These are phyloP conservation scores for Allium sativum DNA, from an alignment of 106 monocot species.

Conservation along the genomic window DNA sequence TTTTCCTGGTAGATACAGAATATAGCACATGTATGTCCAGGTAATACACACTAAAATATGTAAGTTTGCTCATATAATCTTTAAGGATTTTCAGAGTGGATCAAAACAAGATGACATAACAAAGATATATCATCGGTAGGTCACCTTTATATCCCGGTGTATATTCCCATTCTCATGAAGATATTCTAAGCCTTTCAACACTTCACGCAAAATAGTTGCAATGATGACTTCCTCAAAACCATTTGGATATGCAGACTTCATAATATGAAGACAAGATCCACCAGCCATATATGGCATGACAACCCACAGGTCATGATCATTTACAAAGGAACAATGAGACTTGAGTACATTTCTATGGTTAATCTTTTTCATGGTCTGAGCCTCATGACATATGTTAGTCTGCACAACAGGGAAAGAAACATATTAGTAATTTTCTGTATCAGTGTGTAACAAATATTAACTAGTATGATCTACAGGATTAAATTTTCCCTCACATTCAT, in stretches of 20 bases:
- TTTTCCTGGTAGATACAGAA: no score
- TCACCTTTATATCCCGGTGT: conserved; percentile 61
- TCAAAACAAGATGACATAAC: not conserved
- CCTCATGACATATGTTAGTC: conserved; percentile 32
- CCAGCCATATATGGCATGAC: conserved; percentile 66
- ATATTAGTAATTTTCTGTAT: not conserved
- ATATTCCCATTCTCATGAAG: conserved; percentile 45
- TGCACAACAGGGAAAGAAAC: conserved; percentile 1
- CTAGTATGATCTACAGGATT: no score
- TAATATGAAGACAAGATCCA: conserved; percentile 53
- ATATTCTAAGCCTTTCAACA: conserved; percentile 34
- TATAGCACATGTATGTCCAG: no score
- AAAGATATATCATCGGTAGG: conserved; percentile 2
- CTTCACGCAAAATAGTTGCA: conserved; percentile 34
- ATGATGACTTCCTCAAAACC: conserved; percentile 52
- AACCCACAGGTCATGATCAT: conserved; percentile 37
- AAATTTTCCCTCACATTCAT: no score
- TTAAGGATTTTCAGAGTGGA: not conserved
- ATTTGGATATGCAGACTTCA: conserved; percentile 39
- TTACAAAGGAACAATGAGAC: conserved; percentile 42
- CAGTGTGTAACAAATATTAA: no score
- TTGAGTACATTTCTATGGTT: conserved; percentile 46
- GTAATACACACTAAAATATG: no score
- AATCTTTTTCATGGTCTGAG: conserved; percentile 42
- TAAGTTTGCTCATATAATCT: not conserved